A percentile compares a stretch with the other conserved stretches of the same genome.
Conservation (phyloP, 768 basidiomycete genomes). For the Terana coerulea region DNA sequence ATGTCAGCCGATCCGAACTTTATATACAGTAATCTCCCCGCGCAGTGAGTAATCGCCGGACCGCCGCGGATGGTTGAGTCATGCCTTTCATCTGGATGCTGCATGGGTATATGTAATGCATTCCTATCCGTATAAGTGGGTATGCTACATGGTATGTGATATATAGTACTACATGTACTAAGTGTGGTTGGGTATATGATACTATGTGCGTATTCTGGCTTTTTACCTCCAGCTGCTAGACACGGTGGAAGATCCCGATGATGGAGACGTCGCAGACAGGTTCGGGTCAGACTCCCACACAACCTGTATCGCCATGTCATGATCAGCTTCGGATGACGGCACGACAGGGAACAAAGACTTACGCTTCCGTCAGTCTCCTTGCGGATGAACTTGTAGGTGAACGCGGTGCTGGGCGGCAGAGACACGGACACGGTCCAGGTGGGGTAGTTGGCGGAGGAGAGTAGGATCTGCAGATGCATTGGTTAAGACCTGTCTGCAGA, state of each 20-base stretch:
- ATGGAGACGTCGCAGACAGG: constrained; percentile 39
- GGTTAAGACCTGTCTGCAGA: no score
- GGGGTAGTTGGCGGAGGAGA: constrained; percentile 51
- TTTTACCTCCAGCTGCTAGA: constrained; percentile 43
- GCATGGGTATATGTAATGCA: no score
- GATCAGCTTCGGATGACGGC: neutral
- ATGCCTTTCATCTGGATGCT: no score
- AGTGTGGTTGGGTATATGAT: no score
- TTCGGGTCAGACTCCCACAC: constrained; percentile 65
- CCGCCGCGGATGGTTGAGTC: no score
- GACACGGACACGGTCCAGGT: constrained; percentile 48
- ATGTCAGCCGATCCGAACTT: no score
- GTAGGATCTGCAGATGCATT: constrained; percentile 44
- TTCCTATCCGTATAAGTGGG: no score
- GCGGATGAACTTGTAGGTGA: constrained; percentile 61
- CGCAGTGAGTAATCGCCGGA: no score
- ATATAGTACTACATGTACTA: no score
- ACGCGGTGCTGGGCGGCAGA: constrained; percentile 45
- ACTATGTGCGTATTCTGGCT: no score
- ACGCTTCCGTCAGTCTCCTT: constrained; percentile 50
- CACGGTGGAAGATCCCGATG: constrained; percentile 38
- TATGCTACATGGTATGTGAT: no score
- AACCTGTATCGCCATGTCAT: constrained; percentile 32
- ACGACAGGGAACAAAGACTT: constrained; percentile 23
- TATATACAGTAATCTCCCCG: no score